These are phyloP conservation scores for Naegleria gruberi DNA, from an alignment of 208 protist species.

Conservation along the genomic window DNA sequence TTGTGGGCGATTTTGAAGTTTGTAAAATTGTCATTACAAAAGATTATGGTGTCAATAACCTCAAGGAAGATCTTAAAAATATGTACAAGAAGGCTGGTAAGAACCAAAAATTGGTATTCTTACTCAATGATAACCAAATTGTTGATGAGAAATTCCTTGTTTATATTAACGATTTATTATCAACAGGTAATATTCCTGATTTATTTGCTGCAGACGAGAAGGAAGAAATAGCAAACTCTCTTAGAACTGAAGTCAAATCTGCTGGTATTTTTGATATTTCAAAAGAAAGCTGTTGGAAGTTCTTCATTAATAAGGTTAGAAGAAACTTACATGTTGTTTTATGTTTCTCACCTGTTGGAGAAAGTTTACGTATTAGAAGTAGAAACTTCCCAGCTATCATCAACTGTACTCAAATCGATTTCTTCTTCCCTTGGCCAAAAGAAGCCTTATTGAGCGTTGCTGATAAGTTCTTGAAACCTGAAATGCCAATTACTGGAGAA, in stretches of 20 bases:
- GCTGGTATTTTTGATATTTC: constrained; percentile 48
- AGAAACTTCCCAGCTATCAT: constrained; percentile 70
- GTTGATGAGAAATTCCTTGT: constrained; percentile 60
- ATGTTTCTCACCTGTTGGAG: constrained; percentile 71
- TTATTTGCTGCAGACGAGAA: constrained; percentile 45
- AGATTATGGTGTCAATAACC: constrained; percentile 56
- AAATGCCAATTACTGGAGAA: constrained; percentile 47
- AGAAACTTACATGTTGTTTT: constrained; percentile 62
- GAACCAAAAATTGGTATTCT: constrained; percentile 46
- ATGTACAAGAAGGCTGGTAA: constrained; percentile 63
- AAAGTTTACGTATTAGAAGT: constrained; percentile 53
- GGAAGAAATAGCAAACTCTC: constrained; percentile 48
- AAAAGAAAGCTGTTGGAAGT: constrained; percentile 51
- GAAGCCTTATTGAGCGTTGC: constrained; percentile 67
- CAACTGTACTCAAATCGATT: constrained; percentile 67
- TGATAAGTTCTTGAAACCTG: constrained; percentile 36
- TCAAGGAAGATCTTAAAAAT: constrained; percentile 56
- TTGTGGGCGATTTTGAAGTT: constrained; percentile 54
- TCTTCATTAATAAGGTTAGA: constrained; percentile 56
- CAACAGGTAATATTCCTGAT: constrained; percentile 46
- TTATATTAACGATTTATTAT: constrained; percentile 66
- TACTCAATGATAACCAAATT: constrained; percentile 69
- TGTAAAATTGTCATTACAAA: constrained; percentile 64
- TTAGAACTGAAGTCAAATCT: constrained; percentile 53
- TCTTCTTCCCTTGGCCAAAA: constrained; percentile 72